Conservation (phyloP, 2,329 filamentous ascomycete genomes). For the Neodidymelliopsis sp. region DNA sequence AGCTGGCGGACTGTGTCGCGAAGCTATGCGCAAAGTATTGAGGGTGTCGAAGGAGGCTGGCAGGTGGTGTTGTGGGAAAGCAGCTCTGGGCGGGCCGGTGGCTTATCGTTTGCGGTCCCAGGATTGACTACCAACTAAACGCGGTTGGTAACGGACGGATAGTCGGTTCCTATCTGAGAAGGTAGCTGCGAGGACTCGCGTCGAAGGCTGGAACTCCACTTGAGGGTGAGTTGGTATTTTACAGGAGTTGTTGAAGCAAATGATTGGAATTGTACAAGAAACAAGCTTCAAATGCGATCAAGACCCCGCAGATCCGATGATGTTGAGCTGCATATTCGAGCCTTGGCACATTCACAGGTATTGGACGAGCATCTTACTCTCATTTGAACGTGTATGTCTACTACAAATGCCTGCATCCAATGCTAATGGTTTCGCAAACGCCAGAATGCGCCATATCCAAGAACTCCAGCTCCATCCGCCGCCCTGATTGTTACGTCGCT, state of each 20-base stretch:
- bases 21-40: slow-evolving; percentile 15
- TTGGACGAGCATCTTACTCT: too few species aligned
- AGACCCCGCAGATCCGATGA: slow-evolving; percentile 13
- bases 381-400: neutral
- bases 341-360: neutral
- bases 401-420: neutral
- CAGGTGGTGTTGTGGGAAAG: slow-evolving; percentile 22
- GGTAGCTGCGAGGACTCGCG: slow-evolving; percentile 27
- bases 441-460: slow-evolving; percentile 35
- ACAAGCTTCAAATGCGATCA: slow-evolving; percentile 4
- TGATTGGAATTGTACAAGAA: neutral
- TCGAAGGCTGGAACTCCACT: slow-evolving; percentile 6
- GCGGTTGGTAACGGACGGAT: slow-evolving; percentile 14
- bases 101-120: slow-evolving; percentile 34
- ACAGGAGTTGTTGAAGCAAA: neutral
- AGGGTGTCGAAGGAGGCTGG: slow-evolving; percentile 6
- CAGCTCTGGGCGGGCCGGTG: slow-evolving; percentile 23
- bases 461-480: slow-evolving; percentile 22
- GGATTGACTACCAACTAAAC: slow-evolving; percentile 17
- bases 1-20: slow-evolving; percentile 9
- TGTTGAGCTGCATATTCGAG: slow-evolving; percentile 10
- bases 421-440: slow-evolving; percentile 23
- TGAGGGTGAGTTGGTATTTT: neutral
- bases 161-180: slow-evolving; percentile 28
- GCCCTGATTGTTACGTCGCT: slow-evolving; percentile 19